Conservation (phyloP, 2,329 filamentous ascomycete genomes). For the Pezicula rhizophila region DNA sequence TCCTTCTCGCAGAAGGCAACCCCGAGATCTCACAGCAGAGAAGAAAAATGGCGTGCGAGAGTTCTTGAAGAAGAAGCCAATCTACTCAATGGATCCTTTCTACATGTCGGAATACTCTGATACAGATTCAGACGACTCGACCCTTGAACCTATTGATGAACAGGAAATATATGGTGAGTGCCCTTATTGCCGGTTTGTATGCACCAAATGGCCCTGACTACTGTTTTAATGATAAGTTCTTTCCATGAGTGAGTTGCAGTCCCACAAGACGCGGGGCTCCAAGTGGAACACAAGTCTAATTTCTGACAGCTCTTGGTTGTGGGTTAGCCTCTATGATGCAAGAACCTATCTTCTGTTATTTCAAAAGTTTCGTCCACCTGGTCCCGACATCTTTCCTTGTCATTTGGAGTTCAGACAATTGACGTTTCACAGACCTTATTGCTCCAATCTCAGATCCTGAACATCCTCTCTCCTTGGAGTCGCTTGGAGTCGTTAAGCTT, state of each 20-base stretch:
- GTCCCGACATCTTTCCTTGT: slow-evolving; percentile 2
- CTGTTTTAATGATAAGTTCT: neutral
- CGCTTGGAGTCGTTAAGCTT: slow-evolving; percentile 92
- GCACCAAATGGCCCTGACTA: neutral
- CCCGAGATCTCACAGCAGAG: slow-evolving; percentile 37
- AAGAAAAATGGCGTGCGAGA: slow-evolving; percentile 20
- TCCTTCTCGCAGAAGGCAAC: slow-evolving; percentile 65
- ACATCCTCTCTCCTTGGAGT: slow-evolving; percentile 88
- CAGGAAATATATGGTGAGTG: slow-evolving; percentile 86
- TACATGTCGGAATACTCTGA: slow-evolving; percentile 27
- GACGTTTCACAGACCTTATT: slow-evolving; percentile 67
- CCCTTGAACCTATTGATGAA: slow-evolving; percentile 82
- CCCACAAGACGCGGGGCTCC: neutral
- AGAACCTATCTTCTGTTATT: neutral
- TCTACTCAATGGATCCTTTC: slow-evolving; percentile 28
- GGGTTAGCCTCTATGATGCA: neutral
- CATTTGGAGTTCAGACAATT: slow-evolving; percentile 21
- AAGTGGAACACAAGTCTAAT: neutral
- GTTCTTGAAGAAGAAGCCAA: slow-evolving; percentile 22
- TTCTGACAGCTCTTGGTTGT: neutral
- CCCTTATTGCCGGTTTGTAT: neutral
- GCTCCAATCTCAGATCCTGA: slow-evolving; percentile 94
- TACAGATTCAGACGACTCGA: slow-evolving; percentile 45
- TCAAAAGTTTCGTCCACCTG: slow-evolving; percentile 2
- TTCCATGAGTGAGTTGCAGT: neutral